These are phyloP conservation scores for Nemania abortiva DNA, from an alignment of 2,329 filamentous ascomycete genomes.

Conservation along the genomic window DNA sequence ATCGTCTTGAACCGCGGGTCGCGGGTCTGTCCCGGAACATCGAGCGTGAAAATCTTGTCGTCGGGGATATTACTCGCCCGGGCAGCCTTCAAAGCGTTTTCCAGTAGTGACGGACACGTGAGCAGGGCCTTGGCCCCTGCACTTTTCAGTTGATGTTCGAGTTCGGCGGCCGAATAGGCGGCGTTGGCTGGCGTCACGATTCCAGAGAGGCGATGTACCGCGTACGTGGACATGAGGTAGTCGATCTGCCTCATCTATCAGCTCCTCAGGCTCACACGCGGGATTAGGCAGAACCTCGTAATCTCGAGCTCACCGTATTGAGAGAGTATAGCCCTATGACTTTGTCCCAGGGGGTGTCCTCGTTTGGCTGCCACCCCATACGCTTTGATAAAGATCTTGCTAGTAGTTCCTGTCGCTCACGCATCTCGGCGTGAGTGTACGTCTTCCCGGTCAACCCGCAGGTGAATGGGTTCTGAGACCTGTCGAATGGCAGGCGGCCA, in stretches of 20 bases:
- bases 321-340: slow-evolving; percentile 77
- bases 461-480: slow-evolving; percentile 76
- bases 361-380: slow-evolving; percentile 76
- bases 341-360: slow-evolving; percentile 82
- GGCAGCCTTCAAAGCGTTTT: slow-evolving; percentile 72
- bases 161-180: slow-evolving; percentile 73
- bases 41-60: slow-evolving; percentile 73
- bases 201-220: slow-evolving; percentile 75
- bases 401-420: slow-evolving; percentile 73
- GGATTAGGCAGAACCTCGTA: background rate
- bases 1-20: slow-evolving; percentile 69
- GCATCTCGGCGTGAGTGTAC: slow-evolving; percentile 71
- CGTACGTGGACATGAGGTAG: slow-evolving; percentile 74
- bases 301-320: slow-evolving; percentile 66
- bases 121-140: slow-evolving; percentile 75
- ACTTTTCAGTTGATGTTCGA: slow-evolving; percentile 75
- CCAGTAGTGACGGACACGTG: slow-evolving; percentile 74
- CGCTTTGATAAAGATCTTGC: slow-evolving; percentile 74
- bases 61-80: slow-evolving; percentile 70
- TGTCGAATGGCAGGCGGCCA: slow-evolving; percentile 69
- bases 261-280: background rate
- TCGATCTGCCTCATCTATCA: slow-evolving; percentile 62
- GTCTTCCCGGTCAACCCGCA: slow-evolving; percentile 76
- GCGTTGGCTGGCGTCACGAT: slow-evolving; percentile 78
- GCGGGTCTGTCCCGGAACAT: slow-evolving; percentile 55